Percentiles rank a stretch among this genome's conserved stretches.
Conservation (phyloP, 2,329 filamentous ascomycete species). For the Paraphaeosphaeria minitans region DNA sequence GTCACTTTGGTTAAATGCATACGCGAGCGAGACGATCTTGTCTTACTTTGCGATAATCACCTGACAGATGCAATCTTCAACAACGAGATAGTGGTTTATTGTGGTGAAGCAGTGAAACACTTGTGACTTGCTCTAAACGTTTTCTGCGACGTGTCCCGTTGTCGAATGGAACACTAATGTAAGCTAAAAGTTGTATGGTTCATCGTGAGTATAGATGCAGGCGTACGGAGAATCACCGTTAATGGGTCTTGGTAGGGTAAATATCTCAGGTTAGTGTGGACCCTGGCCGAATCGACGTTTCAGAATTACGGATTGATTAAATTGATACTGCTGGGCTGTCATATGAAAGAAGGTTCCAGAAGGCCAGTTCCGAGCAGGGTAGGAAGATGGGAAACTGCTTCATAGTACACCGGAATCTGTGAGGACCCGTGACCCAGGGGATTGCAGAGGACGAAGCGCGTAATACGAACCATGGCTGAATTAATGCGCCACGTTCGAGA, state of each 20-base stretch:
- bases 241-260: background rate
- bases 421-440: slow-evolving; percentile 13
- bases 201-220: background rate
- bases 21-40: slow-evolving; percentile 20
- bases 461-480: slow-evolving; percentile 12
- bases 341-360: slow-evolving; percentile 30
- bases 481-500: background rate
- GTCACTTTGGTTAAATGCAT: slow-evolving; percentile 27
- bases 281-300: slow-evolving; percentile 20
- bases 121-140: background rate
- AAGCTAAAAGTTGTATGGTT: background rate
- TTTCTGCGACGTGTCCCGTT: background rate
- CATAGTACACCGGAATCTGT: background rate
- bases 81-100: slow-evolving; percentile 12
- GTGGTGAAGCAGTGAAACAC: background rate
- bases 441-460: background rate
- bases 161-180: background rate
- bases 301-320: slow-evolving; percentile 26
- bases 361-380: slow-evolving; percentile 22
- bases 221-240: background rate
- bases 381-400: slow-evolving; percentile 18
- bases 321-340: slow-evolving; percentile 18
- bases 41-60: slow-evolving; percentile 13
- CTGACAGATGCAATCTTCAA: slow-evolving; percentile 12
- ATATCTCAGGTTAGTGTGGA: background rate